A percentile compares a stretch with the other conserved stretches of the same genome.
phyloP scores from a whole-genome alignment of 2,329 filamentous ascomycete genomes.

The Atkinsonella hypoxylon region DNA sequence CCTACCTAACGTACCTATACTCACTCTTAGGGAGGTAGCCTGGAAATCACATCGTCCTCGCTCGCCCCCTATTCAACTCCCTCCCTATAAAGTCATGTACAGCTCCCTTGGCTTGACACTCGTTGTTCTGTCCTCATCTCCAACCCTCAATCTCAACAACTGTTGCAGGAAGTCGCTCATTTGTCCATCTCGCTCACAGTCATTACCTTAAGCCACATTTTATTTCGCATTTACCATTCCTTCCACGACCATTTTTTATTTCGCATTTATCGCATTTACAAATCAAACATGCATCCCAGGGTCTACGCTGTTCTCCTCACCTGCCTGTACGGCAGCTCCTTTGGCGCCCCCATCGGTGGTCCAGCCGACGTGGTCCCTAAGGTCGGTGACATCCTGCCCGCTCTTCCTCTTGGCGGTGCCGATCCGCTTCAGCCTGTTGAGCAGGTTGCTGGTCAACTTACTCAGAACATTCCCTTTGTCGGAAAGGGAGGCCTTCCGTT shows the following conservation, averaged over 20 bases:
- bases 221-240: neutral
- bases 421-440: too few relatives aligned
- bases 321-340: conserved; percentile 4
- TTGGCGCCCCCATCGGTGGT: neutral
- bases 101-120: neutral
- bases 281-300: conserved; percentile 1
- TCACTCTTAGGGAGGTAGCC: neutral
- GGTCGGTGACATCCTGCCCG: too few relatives aligned
- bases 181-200: neutral
- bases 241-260: neutral
- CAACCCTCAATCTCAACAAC: neutral
- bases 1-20: too few relatives aligned
- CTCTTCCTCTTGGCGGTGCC: neutral
- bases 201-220: neutral
- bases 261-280: neutral
- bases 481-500: too few relatives aligned
- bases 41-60: neutral
- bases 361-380: too few relatives aligned
- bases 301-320: conserved; percentile 3
- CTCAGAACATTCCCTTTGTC: neutral
- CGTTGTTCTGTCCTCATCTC: neutral
- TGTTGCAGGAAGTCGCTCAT: neutral
- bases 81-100: neutral
- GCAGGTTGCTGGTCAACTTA: neutral
- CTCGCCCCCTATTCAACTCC: neutral